These are phyloP conservation scores for Nemophila menziesii DNA, from an alignment of 257 asterid species.

Conservation along the genomic window DNA sequence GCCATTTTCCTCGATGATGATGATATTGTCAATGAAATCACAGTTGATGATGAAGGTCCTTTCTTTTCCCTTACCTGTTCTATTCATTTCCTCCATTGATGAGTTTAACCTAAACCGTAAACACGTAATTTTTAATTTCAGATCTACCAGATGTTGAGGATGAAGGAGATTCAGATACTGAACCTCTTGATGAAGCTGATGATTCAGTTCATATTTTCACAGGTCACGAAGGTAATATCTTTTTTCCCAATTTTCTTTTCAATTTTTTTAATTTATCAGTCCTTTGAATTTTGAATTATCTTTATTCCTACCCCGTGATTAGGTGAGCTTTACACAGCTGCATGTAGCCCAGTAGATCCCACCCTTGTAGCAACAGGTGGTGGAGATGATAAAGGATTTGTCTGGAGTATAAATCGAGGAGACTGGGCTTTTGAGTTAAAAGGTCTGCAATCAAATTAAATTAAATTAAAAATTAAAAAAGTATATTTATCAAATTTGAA, in stretches of 20 bases:
- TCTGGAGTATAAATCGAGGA: constrained; percentile 70
- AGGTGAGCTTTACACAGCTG: constrained; percentile 73
- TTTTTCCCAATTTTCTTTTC: constrained; percentile 1
- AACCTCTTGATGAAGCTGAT: constrained; percentile 41
- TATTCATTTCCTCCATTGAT: neutral
- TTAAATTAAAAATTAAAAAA: too few species aligned
- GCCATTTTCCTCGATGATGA: constrained; percentile 47
- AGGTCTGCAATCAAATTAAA: constrained; percentile 48
- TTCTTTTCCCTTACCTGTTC: neutral
- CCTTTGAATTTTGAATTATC: neutral
- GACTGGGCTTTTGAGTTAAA: constrained; percentile 69
- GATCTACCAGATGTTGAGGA: constrained; percentile 81
- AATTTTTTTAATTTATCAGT: neutral
- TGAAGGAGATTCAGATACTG: constrained; percentile 53
- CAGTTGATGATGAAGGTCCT: constrained; percentile 70
- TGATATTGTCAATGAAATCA: constrained; percentile 54
- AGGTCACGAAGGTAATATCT: constrained; percentile 59
- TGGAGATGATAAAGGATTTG: constrained; percentile 85
- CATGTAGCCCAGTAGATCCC: constrained; percentile 79
- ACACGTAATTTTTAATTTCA: constrained; percentile 24
- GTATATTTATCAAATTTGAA: constrained; percentile 12
- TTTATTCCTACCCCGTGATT: neutral
- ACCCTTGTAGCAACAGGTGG: constrained; percentile 89
- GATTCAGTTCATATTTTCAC: constrained; percentile 83
- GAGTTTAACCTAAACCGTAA: constrained; percentile 5